Evolutionary conservation across 1,284 basidiomycete genomes (phyloP), one percentile per base, ranked within the genome.

Genomic region (Inonotus hispidus): DNA sequence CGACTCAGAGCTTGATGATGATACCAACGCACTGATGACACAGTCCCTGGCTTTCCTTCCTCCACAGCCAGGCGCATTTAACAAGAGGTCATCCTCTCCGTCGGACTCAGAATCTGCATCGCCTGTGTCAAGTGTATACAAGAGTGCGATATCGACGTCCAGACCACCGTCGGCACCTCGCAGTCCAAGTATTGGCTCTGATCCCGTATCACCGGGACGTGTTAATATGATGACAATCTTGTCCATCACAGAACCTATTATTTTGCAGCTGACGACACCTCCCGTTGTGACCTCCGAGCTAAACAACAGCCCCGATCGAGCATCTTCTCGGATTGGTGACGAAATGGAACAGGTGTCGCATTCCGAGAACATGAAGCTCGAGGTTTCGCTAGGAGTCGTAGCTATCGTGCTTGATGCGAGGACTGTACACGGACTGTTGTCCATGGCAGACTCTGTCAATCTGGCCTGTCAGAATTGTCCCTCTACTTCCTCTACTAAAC

Each of bases 11-110:
- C 63, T 87, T 50, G 88, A 90, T 63, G 88, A 90, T 66, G 83
- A 85, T 45, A 78, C 80, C 1, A 81, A 82, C 50, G 72, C 82
- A 69, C 73, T 79, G 59, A 91, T 92, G 88, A 86, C 88, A 3
- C 88, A 90, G 68, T 91, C 89, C 4, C 75, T 92, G 50, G 83
- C 79, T 5, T 78, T 74, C 47, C 75, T 92, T 43, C 74, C 76
- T 25, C 71, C 76, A 6, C 69, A 69, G 8, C 67, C 69, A 39
- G 38, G 21, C 21, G 41, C 53, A 13, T 19, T 37, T 2, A 81
- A 79, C 60, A 75, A 76, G 37, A 68, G 75, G 38, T 65, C 75
- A n/a, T 58, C 63, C 82, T 80, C n/a, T 77, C 80, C 3, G 66
- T 78, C 25, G 77, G 75, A 52, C 69, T 72, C 19, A 66, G 68